Conservation (phyloP, 129 eudicot genomes). For the Centrapalus pauciflorus region DNA sequence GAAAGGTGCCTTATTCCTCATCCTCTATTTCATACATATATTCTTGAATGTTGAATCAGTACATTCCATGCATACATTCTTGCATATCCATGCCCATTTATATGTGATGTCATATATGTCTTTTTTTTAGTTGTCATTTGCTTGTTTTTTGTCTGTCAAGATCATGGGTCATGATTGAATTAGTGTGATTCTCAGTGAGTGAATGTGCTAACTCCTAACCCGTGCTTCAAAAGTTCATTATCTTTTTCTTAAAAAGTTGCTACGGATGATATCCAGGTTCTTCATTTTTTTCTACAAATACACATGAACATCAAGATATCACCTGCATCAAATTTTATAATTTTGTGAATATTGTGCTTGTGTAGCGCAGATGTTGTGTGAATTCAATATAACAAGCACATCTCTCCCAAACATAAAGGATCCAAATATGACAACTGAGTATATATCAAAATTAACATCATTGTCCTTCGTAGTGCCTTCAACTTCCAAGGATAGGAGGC, state of each 20-base stretch:
- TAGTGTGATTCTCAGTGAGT: no score
- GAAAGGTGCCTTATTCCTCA: no score
- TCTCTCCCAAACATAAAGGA: conserved; percentile 9
- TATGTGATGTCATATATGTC: no score
- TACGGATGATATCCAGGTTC: conserved; percentile 16
- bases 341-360: not conserved
- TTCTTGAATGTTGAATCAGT: no score
- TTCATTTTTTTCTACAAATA: not conserved
- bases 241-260: no score
- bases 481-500: not conserved
- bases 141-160: not conserved
- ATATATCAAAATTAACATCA: not conserved
- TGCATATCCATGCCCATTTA: no score
- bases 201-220: no score
- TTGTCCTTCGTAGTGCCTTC: conserved; percentile 6
- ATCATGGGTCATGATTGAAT: not conserved
- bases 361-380: conserved; percentile 10
- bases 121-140: no score
- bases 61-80: no score
- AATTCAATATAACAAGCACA: conserved; percentile 20
- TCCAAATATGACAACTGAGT: not conserved
- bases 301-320: not conserved
- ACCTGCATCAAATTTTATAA: not conserved
- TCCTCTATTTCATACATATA: no score
- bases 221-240: no score